Conservation (phyloP, 495 filamentous ascomycete species). For the Xylaria acuta region DNA sequence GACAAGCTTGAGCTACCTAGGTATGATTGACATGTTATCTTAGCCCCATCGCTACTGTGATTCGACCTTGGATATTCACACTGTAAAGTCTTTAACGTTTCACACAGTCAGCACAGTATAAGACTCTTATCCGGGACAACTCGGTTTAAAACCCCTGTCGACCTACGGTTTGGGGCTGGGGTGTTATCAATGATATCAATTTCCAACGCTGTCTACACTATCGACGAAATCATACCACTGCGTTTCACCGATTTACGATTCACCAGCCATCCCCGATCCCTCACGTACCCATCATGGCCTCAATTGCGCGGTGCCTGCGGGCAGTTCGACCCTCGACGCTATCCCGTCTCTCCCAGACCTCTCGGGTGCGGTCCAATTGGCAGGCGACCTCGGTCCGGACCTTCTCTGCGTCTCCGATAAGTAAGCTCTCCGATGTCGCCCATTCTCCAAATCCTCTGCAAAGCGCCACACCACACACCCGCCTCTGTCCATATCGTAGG, state of each 20-base stretch:
- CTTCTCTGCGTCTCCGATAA: conserved; percentile 52
- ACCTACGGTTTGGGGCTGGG: conserved; percentile 1
- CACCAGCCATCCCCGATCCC: conserved; percentile 13
- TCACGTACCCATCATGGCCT: conserved; percentile 48
- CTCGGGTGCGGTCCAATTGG: conserved; percentile 40
- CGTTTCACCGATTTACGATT: conserved; percentile 29
- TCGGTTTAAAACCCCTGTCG: conserved; percentile 19
- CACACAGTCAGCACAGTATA: neutral
- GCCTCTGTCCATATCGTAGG: neutral
- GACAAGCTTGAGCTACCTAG: too few relatives aligned
- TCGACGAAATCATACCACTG: conserved; percentile 37
- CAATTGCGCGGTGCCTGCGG: conserved; percentile 56
- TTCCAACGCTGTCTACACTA: conserved; percentile 13
- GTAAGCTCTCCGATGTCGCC: conserved; percentile 50
- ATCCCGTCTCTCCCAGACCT: conserved; percentile 44
- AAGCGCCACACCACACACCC: neutral
- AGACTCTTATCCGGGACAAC: conserved; percentile 19
- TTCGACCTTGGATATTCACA: neutral
- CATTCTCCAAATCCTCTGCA: neutral
- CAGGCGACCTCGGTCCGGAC: conserved; percentile 40
- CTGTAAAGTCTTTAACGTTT: neutral
- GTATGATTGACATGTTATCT: conserved; percentile 1
- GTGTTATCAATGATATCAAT: conserved; percentile 19
- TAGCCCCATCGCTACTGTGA: neutral
- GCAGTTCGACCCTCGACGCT: conserved; percentile 50